phyloP scores from a whole-genome alignment of 768 basidiomycete species.

The Leccinum broughii region DNA sequence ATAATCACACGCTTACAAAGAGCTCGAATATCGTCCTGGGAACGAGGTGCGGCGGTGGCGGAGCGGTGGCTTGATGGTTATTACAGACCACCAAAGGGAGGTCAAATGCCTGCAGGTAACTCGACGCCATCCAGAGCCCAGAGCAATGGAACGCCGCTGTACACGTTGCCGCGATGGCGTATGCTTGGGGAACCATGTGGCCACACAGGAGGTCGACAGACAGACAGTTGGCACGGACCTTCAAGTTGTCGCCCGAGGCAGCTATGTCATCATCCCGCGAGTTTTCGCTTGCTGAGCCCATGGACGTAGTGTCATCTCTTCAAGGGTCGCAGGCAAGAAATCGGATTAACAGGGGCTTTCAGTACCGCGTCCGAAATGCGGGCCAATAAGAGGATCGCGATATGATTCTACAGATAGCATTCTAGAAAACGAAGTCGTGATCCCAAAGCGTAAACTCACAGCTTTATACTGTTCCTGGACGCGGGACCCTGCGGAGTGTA shows the following conservation, averaged over 20 bases:
- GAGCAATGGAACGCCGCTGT: conserved; percentile 16
- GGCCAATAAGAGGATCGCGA: conserved; percentile 21
- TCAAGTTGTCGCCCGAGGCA: not conserved
- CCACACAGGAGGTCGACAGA: conserved; percentile 5
- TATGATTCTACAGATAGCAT: conserved; percentile 12
- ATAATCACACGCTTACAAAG: conserved; percentile 6
- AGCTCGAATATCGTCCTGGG: not conserved
- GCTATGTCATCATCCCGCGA: not conserved
- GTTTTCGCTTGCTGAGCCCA: not conserved
- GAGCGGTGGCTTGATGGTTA: conserved; percentile 23
- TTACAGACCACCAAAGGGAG: conserved; percentile 2
- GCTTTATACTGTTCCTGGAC: conserved; percentile 16
- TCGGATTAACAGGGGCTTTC: conserved; percentile 5
- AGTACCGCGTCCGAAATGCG: conserved; percentile 15
- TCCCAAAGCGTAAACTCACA: conserved; percentile 1
- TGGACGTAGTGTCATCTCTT: conserved; percentile 1
- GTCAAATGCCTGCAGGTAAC: conserved; percentile 12
- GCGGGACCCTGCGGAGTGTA: conserved; percentile 15
- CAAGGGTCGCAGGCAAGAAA: conserved; percentile 4
- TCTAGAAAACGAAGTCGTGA: conserved; percentile 13
- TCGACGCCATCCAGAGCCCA: conserved; percentile 16
- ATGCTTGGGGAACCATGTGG: not conserved
- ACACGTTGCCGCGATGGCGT: conserved; percentile 9
- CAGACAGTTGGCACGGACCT: not conserved
- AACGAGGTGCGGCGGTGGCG: conserved; percentile 13